These are phyloP conservation scores for Coemansia sp. DNA, from an alignment of 192 early-diverging fungal species.

Conservation along the genomic window DNA sequence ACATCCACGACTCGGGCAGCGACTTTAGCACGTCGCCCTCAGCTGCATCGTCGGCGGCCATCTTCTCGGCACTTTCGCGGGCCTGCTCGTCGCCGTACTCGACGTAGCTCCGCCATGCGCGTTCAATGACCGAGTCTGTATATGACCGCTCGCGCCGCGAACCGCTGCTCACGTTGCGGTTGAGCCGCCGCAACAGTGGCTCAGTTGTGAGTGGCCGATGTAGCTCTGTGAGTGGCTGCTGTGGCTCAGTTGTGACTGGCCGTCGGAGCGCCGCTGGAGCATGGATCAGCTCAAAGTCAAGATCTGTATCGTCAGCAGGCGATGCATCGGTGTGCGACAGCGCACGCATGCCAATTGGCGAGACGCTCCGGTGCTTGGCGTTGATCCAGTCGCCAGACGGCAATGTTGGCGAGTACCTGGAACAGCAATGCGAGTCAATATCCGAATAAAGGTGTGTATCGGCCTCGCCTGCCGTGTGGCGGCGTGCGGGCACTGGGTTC, in stretches of 20 bases:
- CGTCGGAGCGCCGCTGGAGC: background rate
- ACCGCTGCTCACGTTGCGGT: conserved; percentile 21
- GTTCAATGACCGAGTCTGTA: conserved; percentile 45
- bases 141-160: conserved; percentile 53
- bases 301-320: too few relatives aligned
- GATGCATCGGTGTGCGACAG: conserved; percentile 4
- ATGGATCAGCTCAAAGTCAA: background rate
- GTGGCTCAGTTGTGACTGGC: background rate
- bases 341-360: conserved; percentile 38
- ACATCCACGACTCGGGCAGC: conserved; percentile 53
- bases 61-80: conserved; percentile 18
- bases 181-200: background rate
- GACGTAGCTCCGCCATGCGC: conserved; percentile 48
- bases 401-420: conserved; percentile 6
- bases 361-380: conserved; percentile 25
- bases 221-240: too few relatives aligned
- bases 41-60: conserved; percentile 16
- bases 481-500: conserved; percentile 13
- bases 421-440: background rate
- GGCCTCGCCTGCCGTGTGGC: conserved; percentile 45
- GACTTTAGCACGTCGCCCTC: conserved; percentile 17
- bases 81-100: conserved; percentile 30
- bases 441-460: conserved; percentile 3
- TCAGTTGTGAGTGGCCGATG: too few relatives aligned
- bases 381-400: conserved; percentile 14